Evolutionary conservation across 345 rosid species (phyloP).

Genomic region (Sonneratia caseolaris): DNA sequence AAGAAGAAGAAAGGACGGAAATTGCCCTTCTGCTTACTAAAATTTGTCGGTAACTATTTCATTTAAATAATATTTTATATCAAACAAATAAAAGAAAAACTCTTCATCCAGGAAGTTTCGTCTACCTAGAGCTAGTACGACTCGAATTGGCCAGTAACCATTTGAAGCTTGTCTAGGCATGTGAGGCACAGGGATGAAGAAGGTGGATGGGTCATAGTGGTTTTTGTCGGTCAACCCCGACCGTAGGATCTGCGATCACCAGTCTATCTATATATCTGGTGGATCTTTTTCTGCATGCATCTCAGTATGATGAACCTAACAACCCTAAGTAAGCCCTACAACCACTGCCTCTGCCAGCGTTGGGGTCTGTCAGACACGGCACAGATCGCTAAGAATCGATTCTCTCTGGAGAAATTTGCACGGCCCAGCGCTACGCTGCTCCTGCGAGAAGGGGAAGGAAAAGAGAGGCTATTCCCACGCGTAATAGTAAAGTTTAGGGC

Average conservation of each 20-base stretch:
- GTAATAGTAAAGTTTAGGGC: too few species aligned
- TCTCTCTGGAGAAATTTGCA: neutral
- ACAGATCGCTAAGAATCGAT: constrained; percentile 1
- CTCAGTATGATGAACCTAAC: neutral
- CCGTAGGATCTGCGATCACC: neutral
- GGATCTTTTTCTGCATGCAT: neutral
- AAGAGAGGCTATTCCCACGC: too few species aligned
- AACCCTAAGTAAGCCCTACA: neutral
- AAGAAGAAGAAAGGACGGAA: too few species aligned
- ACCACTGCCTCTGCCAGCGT: neutral
- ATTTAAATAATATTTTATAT: too few species aligned
- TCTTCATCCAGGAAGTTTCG: too few species aligned
- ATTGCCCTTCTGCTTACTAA: too few species aligned
- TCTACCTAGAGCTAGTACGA: too few species aligned
- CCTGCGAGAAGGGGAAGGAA: neutral
- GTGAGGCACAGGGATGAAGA: too few species aligned
- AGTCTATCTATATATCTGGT: neutral
- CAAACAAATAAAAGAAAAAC: too few species aligned
- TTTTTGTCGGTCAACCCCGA: constrained; percentile 7
- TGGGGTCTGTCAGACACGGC: neutral
- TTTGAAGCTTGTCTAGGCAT: too few species aligned
- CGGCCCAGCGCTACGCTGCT: neutral
- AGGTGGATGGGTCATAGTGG: neutral
- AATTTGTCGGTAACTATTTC: too few species aligned
- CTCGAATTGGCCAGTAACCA: too few species aligned